Evolutionary conservation across 2,329 filamentous ascomycete genomes (phyloP).

Genomic region (Nemania bipapillata): DNA sequence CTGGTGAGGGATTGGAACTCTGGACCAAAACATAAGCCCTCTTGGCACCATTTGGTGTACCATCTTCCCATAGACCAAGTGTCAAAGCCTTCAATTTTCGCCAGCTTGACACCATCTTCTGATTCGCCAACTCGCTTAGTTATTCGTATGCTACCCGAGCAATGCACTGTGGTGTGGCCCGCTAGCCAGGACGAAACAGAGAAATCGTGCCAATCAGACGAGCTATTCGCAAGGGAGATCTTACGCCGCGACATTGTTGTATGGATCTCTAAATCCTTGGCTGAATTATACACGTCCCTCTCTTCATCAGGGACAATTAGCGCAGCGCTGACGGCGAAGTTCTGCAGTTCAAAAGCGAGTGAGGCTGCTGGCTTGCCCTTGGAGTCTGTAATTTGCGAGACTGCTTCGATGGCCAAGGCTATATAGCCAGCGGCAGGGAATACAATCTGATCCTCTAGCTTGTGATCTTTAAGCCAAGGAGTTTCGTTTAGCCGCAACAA

Average conservation of each 20-base stretch:
- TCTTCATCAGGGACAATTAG: slow-evolving; percentile 7
- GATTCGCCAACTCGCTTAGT: neutral
- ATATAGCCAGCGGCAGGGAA: slow-evolving; percentile 28
- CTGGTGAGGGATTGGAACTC: slow-evolving; percentile 31
- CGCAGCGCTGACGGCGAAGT: slow-evolving; percentile 21
- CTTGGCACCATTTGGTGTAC: slow-evolving; percentile 31
- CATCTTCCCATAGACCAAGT: slow-evolving; percentile 15
- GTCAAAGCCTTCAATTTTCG: slow-evolving; percentile 5
- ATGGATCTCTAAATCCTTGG: slow-evolving; percentile 18
- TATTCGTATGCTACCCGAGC: slow-evolving; percentile 31
- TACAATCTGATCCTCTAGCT: neutral
- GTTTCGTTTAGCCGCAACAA: neutral
- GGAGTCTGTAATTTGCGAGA: neutral
- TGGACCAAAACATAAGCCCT: slow-evolving; percentile 27
- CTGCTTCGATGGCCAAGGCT: slow-evolving; percentile 12
- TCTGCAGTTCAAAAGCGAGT: slow-evolving; percentile 8
- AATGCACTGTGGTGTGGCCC: slow-evolving; percentile 26
- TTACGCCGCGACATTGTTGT: slow-evolving; percentile 26
- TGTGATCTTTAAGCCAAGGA: slow-evolving; percentile 21
- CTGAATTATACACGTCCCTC: neutral
- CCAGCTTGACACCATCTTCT: neutral
- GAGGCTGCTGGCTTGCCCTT: neutral
- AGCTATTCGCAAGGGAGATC: slow-evolving; percentile 5
- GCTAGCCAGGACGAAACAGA: slow-evolving; percentile 33
- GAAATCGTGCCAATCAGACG: slow-evolving; percentile 37